These are phyloP conservation scores for Digitaria exilis DNA, from an alignment of 202 grass and related monocot genomes.

Conservation along the genomic window DNA sequence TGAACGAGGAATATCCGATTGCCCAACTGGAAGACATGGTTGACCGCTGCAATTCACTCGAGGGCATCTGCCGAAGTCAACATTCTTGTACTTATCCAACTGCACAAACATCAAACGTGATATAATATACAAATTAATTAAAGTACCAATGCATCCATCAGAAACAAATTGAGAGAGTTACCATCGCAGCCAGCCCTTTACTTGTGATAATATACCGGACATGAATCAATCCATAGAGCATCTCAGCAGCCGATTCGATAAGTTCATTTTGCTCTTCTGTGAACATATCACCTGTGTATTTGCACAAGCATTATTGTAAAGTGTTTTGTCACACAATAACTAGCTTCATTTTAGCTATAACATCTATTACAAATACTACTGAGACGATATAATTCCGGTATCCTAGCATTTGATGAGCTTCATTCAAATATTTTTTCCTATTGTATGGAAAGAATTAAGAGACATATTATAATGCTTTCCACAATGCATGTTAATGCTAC, in stretches of 20 bases:
- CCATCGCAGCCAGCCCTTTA: constrained; percentile 79
- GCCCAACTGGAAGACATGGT: constrained; percentile 79
- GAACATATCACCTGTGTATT: constrained; percentile 72
- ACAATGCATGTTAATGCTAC: background rate
- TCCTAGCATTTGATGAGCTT: background rate
- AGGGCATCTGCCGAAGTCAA: constrained; percentile 80
- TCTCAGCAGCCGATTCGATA: constrained; percentile 88
- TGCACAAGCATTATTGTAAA: constrained; percentile 21
- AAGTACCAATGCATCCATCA: background rate
- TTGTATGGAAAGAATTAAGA: background rate
- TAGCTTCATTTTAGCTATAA: constrained; percentile 1
- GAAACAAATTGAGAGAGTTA: constrained; percentile 32
- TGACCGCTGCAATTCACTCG: constrained; percentile 67
- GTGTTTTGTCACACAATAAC: constrained; percentile 25
- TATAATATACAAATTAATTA: constrained; percentile 25
- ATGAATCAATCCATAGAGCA: constrained; percentile 90
- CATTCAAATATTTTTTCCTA: background rate
- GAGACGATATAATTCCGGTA: background rate
- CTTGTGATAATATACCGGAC: constrained; percentile 75
- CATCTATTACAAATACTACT: background rate
- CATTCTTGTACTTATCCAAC: constrained; percentile 87
- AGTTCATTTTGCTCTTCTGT: constrained; percentile 90
- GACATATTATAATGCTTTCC: background rate
- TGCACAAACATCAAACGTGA: constrained; percentile 42
- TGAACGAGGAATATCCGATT: constrained; percentile 81